phyloP scores from a whole-genome alignment of 371 early-diverging fungal genomes.

The Mucor saturninus region DNA sequence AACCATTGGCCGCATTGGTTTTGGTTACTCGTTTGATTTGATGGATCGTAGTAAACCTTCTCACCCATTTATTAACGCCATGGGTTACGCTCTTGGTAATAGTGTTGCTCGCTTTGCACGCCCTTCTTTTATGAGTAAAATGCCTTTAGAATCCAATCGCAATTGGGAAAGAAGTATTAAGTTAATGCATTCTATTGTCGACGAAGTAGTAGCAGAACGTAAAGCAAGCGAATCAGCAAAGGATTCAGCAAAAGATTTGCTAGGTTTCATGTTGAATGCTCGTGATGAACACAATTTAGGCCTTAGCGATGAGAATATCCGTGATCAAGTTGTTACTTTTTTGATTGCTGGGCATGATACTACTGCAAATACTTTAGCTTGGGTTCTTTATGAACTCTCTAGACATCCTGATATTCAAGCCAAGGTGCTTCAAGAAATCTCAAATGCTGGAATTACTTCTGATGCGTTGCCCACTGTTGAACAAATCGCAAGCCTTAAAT shows the following conservation, averaged over 20 bases:
- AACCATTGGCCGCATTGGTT: constrained; percentile 62
- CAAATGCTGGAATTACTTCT: constrained; percentile 45
- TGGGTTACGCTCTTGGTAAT: constrained; percentile 45
- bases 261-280: constrained; percentile 65
- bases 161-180: constrained; percentile 34
- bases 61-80: constrained; percentile 57
- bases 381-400: constrained; percentile 50
- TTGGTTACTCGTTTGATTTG: constrained; percentile 60
- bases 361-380: constrained; percentile 56
- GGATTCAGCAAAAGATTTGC: constrained; percentile 48
- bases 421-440: constrained; percentile 58
- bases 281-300: constrained; percentile 47
- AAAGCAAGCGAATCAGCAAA: constrained; percentile 40
- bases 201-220: constrained; percentile 43
- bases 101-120: constrained; percentile 29
- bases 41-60: constrained; percentile 40
- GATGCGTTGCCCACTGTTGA: constrained; percentile 45
- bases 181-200: constrained; percentile 50
- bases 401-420: constrained; percentile 52
- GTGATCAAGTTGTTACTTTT: constrained; percentile 65
- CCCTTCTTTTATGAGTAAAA: constrained; percentile 43
- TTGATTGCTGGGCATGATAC: constrained; percentile 64
- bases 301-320: constrained; percentile 57
- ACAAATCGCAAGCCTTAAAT: constrained; percentile 51
- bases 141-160: constrained; percentile 53